These are phyloP conservation scores for Penicillium maclennaniae DNA, from an alignment of 495 filamentous ascomycete species.

Conservation along the genomic window DNA sequence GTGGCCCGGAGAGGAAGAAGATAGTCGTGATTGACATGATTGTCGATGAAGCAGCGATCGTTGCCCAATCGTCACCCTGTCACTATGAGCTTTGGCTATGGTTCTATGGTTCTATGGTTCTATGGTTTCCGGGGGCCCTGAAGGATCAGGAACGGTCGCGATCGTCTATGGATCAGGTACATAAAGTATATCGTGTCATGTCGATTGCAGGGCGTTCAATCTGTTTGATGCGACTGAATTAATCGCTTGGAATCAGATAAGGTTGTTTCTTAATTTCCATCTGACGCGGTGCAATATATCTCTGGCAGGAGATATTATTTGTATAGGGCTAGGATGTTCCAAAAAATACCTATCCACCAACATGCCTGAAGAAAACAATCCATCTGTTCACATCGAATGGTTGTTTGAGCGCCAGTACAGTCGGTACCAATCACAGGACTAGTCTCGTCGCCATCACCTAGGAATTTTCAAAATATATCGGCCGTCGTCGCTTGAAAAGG, in stretches of 20 bases:
- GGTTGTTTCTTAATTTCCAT: not conserved
- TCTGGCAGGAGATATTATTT: not conserved
- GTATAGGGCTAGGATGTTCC: too few relatives aligned
- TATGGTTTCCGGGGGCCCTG: conserved; percentile 18
- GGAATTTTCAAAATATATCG: not conserved
- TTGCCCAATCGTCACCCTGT: conserved; percentile 22
- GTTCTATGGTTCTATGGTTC: conserved; percentile 22
- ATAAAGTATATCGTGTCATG: not conserved
- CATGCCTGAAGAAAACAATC: not conserved
- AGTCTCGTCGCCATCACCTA: not conserved
- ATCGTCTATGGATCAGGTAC: not conserved
- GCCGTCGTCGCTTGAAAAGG: not conserved
- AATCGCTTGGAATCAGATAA: not conserved
- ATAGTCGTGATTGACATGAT: conserved; percentile 29
- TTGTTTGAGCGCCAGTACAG: not conserved
- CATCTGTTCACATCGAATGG: too few relatives aligned
- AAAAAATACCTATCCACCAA: not conserved
- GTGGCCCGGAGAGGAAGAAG: conserved; percentile 13
- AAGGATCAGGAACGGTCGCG: conserved; percentile 4
- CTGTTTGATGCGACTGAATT: not conserved
- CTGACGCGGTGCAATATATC: not conserved
- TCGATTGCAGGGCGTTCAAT: not conserved
- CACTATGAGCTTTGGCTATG: conserved; percentile 24
- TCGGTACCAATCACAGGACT: too few relatives aligned
- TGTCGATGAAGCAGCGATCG: conserved; percentile 23